These are phyloP conservation scores for Diutina pseudorugosa DNA, from an alignment of 1,139 yeast genomes.

Conservation along the genomic window DNA sequence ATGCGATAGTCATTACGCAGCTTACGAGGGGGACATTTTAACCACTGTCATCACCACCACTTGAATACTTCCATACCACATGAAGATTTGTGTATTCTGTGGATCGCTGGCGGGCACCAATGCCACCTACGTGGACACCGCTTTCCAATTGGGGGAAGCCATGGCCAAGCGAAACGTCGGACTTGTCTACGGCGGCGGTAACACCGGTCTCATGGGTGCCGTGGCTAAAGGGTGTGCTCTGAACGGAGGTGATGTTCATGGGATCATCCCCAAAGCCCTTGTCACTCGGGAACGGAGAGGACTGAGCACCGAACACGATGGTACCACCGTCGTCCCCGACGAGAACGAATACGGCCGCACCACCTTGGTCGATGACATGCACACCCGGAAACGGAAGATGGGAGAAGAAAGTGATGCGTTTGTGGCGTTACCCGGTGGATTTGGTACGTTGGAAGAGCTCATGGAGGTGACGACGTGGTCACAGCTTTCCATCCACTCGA, in stretches of 20 bases:
- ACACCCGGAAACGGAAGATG: conserved; percentile 79
- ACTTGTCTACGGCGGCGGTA: conserved; percentile 85
- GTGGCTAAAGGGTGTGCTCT: conserved; percentile 65
- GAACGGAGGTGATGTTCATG: conserved; percentile 67
- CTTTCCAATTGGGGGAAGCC: conserved; percentile 44
- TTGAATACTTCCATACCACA: background rate
- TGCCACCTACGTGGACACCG: conserved; percentile 37
- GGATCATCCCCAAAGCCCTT: conserved; percentile 76
- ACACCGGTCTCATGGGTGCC: conserved; percentile 78
- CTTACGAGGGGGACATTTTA: no score
- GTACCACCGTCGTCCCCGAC: conserved; percentile 53
- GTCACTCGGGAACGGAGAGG: conserved; percentile 59
- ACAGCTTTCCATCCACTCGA: conserved; percentile 74
- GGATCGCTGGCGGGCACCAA: conserved; percentile 69
- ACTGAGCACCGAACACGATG: conserved; percentile 31
- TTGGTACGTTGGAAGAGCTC: conserved; percentile 81
- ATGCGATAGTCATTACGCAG: no score
- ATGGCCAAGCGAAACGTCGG: conserved; percentile 58
- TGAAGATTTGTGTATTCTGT: conserved; percentile 61
- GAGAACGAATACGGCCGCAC: conserved; percentile 61
- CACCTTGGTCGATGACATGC: conserved; percentile 80
- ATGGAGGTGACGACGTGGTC: conserved; percentile 89
- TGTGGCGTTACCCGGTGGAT: conserved; percentile 87
- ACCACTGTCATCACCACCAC: background rate
- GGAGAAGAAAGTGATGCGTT: conserved; percentile 81